phyloP scores from a whole-genome alignment of 2,329 filamentous ascomycete genomes.

The Aspergillus sp. region DNA sequence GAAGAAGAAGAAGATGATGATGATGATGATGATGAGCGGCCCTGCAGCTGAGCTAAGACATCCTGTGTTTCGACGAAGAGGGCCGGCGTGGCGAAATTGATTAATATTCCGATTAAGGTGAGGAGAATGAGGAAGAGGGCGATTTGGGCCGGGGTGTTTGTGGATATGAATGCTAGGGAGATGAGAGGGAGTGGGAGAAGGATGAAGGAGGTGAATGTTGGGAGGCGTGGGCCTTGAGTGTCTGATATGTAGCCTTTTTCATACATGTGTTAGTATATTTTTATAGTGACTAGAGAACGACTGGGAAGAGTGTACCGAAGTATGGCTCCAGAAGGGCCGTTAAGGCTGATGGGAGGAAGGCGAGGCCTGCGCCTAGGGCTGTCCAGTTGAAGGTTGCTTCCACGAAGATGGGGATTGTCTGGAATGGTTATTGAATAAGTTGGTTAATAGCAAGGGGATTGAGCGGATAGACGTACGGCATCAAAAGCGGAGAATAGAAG shows the following conservation, averaged over 20 bases:
- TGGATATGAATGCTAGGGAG: constrained; percentile 63
- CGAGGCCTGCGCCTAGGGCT: constrained; percentile 56
- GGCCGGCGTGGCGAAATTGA: constrained; percentile 61
- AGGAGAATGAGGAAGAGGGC: constrained; percentile 65
- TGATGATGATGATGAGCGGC: constrained; percentile 11
- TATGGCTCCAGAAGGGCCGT: constrained; percentile 63
- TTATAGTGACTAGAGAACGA: neutral
- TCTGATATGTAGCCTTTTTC: constrained; percentile 51
- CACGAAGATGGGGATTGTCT: constrained; percentile 55
- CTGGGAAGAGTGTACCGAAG: constrained; percentile 35
- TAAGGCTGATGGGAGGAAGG: constrained; percentile 60
- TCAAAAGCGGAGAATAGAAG: constrained; percentile 55
- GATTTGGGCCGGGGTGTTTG: constrained; percentile 60
- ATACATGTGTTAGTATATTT: neutral
- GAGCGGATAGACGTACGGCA: constrained; percentile 25
- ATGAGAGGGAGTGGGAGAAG: constrained; percentile 60
- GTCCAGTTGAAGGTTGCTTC: constrained; percentile 55
- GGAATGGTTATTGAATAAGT: neutral
- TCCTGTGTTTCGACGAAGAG: constrained; percentile 71
- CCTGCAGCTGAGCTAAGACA: constrained; percentile 52
- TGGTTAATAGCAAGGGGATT: constrained; percentile 21
- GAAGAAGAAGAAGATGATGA: neutral
- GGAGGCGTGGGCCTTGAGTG: constrained; percentile 62
- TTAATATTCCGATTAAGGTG: constrained; percentile 57
- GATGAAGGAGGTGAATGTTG: constrained; percentile 56